These are phyloP conservation scores for Tuber indicum DNA, from an alignment of 495 filamentous ascomycete genomes.

Conservation along the genomic window DNA sequence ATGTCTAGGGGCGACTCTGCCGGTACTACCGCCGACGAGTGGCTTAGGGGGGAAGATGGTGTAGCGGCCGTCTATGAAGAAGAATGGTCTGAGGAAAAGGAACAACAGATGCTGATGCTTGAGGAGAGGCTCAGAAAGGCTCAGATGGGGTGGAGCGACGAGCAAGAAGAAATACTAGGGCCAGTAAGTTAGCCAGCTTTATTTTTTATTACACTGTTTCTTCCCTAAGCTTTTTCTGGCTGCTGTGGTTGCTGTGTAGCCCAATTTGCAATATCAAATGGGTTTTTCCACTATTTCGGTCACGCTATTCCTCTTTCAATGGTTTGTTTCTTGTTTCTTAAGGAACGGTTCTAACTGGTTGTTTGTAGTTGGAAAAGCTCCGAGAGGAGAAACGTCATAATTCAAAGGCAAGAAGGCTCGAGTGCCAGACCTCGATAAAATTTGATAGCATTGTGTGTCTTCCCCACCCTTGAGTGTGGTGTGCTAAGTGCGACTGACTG, in stretches of 20 bases:
- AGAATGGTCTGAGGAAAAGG: conserved; percentile 35
- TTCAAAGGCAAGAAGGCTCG: conserved; percentile 51
- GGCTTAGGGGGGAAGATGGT: conserved; percentile 11
- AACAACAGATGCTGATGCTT: conserved; percentile 18
- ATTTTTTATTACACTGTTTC: not conserved
- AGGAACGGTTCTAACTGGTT: not conserved
- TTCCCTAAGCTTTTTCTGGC: not conserved
- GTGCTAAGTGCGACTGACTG: not conserved
- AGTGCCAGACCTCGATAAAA: conserved; percentile 38
- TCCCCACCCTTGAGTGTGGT: not conserved
- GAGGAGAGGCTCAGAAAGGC: conserved; percentile 30
- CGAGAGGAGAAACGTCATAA: conserved; percentile 48
- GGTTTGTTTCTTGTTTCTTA: not conserved
- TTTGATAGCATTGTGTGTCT: conserved; percentile 21
- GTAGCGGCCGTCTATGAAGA: conserved; percentile 18
- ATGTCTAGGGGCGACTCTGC: conserved; percentile 23
- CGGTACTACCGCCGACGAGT: conserved; percentile 16
- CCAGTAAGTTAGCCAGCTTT: conserved; percentile 21
- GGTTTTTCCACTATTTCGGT: not conserved
- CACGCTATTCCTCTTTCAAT: not conserved
- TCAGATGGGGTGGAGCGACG: conserved; percentile 31
- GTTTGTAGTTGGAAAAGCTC: conserved; percentile 21
- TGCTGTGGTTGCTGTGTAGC: not conserved
- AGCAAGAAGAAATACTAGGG: conserved; percentile 31
- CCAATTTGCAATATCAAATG: not conserved